Conservation (phyloP, 2,329 filamentous ascomycete species). For the Sporothrix brunneoviolacea region DNA sequence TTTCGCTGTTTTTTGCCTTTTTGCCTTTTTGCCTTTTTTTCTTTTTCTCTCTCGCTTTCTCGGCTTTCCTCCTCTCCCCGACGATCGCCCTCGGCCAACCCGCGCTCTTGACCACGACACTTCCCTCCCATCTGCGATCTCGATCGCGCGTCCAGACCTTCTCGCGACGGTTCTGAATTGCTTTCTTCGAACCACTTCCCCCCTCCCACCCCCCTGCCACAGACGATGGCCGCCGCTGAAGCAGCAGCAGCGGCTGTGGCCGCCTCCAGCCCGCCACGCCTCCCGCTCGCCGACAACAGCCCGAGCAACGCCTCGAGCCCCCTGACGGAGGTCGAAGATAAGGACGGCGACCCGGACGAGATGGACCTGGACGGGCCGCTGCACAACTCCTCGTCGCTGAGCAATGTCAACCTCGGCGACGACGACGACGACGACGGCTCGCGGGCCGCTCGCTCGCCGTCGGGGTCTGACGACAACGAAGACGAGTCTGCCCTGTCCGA, state of each 20-base stretch:
- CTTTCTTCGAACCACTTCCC: background rate
- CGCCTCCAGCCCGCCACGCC: slow-evolving; percentile 43
- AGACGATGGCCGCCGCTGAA: slow-evolving; percentile 44
- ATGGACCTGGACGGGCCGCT: slow-evolving; percentile 38
- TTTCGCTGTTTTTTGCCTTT: background rate
- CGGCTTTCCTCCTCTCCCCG: background rate
- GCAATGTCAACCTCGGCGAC: slow-evolving; percentile 19
- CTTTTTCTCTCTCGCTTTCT: background rate
- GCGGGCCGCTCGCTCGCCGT: slow-evolving; percentile 16
- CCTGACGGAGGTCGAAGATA: slow-evolving; percentile 84
- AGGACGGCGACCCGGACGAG: slow-evolving; percentile 62
- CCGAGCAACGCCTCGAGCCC: slow-evolving; percentile 79
- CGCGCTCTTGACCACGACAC: background rate
- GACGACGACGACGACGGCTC: slow-evolving; percentile 18
- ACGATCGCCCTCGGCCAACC: background rate
- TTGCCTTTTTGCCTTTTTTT: background rate
- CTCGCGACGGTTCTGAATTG: too few species aligned
- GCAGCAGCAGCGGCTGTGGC: slow-evolving; percentile 43
- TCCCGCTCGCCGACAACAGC: slow-evolving; percentile 43
- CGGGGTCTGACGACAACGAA: slow-evolving; percentile 22
- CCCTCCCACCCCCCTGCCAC: background rate
- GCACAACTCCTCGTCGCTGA: slow-evolving; percentile 22
- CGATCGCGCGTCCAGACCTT: too few species aligned
- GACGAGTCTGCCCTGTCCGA: slow-evolving; percentile 46
- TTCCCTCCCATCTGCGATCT: background rate